Conservation (phyloP, 345 rosid genomes). For the Conringia planisiliqua region DNA sequence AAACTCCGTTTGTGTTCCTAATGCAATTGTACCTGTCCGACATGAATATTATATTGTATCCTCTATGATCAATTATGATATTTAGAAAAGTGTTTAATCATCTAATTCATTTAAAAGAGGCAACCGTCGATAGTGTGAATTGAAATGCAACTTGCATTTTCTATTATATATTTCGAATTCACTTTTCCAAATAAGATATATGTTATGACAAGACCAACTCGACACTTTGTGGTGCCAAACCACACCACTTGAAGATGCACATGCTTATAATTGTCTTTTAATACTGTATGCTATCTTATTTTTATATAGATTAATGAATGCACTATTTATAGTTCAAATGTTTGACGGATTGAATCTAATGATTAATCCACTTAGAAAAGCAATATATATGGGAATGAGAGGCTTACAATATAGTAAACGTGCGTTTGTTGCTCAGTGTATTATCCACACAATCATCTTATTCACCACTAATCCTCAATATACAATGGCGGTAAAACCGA, state of each 20-base stretch:
- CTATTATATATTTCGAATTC: background rate
- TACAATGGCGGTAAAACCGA: background rate
- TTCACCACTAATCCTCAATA: slow-evolving; percentile 2
- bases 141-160: slow-evolving; percentile 20
- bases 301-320: background rate
- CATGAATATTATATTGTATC: no score
- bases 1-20: no score
- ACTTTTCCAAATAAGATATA: background rate
- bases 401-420: slow-evolving; percentile 2
- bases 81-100: background rate
- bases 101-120: background rate
- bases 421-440: slow-evolving; percentile 1
- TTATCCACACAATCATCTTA: slow-evolving; percentile 1
- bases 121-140: background rate
- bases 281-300: background rate
- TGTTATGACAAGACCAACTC: slow-evolving; percentile 1
- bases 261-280: background rate
- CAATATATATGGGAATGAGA: slow-evolving; percentile 11
- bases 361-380: slow-evolving; percentile 7
- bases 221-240: slow-evolving; percentile 22
- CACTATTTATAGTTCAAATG: slow-evolving; percentile 1
- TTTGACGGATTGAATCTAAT: slow-evolving; percentile 16
- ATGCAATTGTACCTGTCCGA: no score
- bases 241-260: slow-evolving; percentile 20
- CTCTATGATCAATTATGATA: background rate